Evolutionary conservation across 1,139 yeast genomes (phyloP).

Genomic region (Yamadazyma diospyri): DNA sequence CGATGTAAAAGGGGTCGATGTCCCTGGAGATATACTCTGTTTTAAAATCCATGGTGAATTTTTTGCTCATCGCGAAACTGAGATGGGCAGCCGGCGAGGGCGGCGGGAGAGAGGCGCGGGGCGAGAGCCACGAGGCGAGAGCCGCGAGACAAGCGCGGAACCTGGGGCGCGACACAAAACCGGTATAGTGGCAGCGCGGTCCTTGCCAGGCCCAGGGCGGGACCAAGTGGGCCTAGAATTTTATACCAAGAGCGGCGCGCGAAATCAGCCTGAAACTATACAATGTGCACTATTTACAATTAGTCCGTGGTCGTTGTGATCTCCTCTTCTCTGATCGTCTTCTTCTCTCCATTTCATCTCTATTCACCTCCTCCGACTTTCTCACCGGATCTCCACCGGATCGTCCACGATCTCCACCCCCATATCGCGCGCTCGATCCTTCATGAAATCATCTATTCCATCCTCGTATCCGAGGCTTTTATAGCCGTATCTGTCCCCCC

Average conservation of each 20-base stretch:
- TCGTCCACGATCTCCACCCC: constrained; percentile 29
- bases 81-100: too few species aligned
- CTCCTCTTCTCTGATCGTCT: too few species aligned
- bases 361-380: too few species aligned
- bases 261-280: too few species aligned
- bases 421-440: constrained; percentile 36
- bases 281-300: constrained; percentile 2
- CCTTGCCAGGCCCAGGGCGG: too few species aligned
- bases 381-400: neutral
- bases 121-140: too few species aligned
- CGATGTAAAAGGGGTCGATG: constrained; percentile 74
- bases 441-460: constrained; percentile 41
- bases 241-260: neutral
- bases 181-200: too few species aligned
- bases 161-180: too few species aligned
- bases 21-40: constrained; percentile 33
- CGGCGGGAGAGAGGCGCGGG: neutral
- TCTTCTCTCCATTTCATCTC: too few species aligned
- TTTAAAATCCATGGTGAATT: constrained; percentile 12
- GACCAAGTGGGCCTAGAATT: too few species aligned
- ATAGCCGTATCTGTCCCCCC: constrained; percentile 30
- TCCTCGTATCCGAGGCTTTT: constrained; percentile 46
- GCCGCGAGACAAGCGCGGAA: too few species aligned
- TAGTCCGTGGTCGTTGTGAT: too few species aligned
- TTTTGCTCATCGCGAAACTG: constrained; percentile 5